Evolutionary conservation across 2,329 filamentous ascomycete genomes (phyloP).

Genomic region (Colletotrichum kahawae): DNA sequence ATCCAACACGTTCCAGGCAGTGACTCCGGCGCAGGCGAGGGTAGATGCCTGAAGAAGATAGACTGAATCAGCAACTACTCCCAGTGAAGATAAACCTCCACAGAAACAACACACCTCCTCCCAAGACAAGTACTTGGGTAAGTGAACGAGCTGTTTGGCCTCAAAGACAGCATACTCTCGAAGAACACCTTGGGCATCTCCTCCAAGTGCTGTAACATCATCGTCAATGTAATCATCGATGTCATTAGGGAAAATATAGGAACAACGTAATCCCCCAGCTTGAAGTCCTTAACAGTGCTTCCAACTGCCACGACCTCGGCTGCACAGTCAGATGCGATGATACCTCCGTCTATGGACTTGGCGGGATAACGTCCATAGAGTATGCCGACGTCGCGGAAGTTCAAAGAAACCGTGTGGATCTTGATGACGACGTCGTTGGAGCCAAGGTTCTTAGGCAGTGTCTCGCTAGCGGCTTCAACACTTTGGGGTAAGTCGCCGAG

Average conservation of each 20-base stretch:
- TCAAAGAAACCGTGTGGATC: conserved; percentile 8
- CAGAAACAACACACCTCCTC: not conserved
- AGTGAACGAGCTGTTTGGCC: conserved; percentile 21
- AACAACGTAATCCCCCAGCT: conserved; percentile 26
- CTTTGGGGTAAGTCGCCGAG: not conserved
- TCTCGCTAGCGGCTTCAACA: not conserved
- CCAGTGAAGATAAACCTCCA: not conserved
- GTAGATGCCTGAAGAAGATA: not conserved
- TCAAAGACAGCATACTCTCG: conserved; percentile 27
- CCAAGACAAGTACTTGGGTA: conserved; percentile 13
- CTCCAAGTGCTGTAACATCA: conserved; percentile 19
- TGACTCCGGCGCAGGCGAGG: conserved; percentile 25
- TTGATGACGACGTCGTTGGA: not conserved
- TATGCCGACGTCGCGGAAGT: conserved; percentile 30
- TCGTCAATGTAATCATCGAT: conserved; percentile 11
- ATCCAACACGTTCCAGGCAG: conserved; percentile 26
- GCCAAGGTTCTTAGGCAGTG: not conserved
- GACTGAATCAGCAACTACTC: not conserved
- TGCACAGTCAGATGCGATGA: conserved; percentile 25
- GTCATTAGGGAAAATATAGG: not conserved
- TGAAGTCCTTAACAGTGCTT: conserved; percentile 22
- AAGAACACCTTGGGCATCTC: conserved; percentile 24
- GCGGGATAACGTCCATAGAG: conserved; percentile 28
- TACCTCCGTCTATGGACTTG: conserved; percentile 13
- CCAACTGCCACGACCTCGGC: conserved; percentile 29